Conservation (phyloP, 208 protist species). For the Entamoeba moshkovskii region DNA sequence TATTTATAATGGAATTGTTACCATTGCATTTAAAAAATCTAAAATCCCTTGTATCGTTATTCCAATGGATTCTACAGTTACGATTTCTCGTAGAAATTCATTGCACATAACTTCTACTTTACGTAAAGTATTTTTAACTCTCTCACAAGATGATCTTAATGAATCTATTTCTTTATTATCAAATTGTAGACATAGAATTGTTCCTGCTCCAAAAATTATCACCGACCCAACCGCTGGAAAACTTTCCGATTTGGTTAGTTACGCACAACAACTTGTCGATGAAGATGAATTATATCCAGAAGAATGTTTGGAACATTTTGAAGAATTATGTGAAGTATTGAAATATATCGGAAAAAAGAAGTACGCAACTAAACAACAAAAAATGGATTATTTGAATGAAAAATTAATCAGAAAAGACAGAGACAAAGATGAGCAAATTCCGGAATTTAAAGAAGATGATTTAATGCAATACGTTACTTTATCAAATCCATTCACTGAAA, state of each 20-base stretch:
- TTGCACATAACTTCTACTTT: neutral
- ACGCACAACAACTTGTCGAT: neutral
- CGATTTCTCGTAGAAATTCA: neutral
- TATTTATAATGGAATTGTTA: neutral
- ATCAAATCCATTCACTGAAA: neutral
- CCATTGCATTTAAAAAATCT: neutral
- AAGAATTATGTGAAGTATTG: neutral
- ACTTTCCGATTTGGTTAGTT: neutral
- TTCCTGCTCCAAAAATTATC: neutral
- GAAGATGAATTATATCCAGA: neutral
- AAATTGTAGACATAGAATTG: conserved; percentile 1
- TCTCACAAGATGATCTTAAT: neutral
- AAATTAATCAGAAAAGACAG: neutral
- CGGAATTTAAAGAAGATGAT: neutral
- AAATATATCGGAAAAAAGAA: conserved; percentile 1
- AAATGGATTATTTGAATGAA: neutral
- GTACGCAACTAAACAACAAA: neutral
- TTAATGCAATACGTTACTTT: neutral
- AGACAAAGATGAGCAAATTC: neutral
- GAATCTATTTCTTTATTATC: neutral
- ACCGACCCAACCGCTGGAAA: neutral
- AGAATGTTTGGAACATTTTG: neutral
- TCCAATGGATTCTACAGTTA: neutral
- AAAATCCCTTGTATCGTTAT: neutral
- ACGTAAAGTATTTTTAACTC: neutral